Evolutionary conservation across 257 asterid genomes (phyloP).

Genomic region (Nicotiana knightiana): DNA sequence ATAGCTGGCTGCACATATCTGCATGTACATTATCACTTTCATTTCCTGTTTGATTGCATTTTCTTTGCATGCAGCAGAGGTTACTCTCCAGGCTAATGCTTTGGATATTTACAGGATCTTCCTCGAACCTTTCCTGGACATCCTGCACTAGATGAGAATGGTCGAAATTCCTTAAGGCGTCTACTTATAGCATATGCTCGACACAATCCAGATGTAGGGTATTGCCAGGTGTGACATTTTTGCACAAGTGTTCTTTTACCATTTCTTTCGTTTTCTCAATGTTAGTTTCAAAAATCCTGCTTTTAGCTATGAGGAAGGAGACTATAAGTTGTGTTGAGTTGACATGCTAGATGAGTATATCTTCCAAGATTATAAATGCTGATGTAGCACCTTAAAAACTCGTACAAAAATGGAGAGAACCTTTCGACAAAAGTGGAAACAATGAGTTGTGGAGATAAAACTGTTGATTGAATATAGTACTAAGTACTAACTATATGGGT

Average conservation of each 20-base stretch:
- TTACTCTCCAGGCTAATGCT: slow-evolving; percentile 22
- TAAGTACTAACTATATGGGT: not conserved
- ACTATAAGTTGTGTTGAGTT: not conserved
- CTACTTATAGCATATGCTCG: slow-evolving; percentile 81
- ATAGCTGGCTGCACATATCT: not conserved
- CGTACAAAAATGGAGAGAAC: not conserved
- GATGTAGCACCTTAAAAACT: not conserved
- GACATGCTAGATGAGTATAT: not conserved
- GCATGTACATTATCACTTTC: not conserved
- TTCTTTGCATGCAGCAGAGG: slow-evolving; percentile 6
- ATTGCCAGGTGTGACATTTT: slow-evolving; percentile 64
- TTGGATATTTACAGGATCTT: slow-evolving; percentile 59
- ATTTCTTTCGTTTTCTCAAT: not conserved
- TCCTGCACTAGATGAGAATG: slow-evolving; percentile 83
- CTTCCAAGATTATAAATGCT: not conserved
- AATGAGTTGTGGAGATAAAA: not conserved
- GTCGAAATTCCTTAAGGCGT: slow-evolving; percentile 78
- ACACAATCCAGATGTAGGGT: slow-evolving; percentile 92
- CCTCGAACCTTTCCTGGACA: slow-evolving; percentile 95
- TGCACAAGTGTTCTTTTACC: slow-evolving; percentile 15
- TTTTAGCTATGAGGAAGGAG: not conserved
- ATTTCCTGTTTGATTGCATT: slow-evolving; percentile 6
- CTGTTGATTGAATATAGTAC: not conserved
- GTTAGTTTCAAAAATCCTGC: not conserved
- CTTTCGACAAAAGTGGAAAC: not conserved